A percentile compares a stretch with the other conserved stretches of the same genome.
These are phyloP conservation scores for Allium sativum DNA, from an alignment of 106 monocot genomes.

Conservation along the genomic window DNA sequence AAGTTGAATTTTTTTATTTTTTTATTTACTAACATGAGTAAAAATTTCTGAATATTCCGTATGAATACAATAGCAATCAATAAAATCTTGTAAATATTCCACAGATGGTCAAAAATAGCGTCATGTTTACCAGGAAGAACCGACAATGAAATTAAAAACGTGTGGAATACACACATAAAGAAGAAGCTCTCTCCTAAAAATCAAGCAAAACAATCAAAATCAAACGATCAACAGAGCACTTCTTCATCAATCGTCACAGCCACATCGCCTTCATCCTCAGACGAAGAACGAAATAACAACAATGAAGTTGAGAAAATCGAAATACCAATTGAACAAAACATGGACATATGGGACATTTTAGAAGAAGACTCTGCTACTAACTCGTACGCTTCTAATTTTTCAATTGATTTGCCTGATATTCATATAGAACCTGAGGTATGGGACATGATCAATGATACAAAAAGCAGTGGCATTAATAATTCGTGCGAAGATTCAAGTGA, in stretches of 20 bases:
- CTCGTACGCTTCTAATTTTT: constrained; percentile 20
- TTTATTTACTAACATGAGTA: not conserved
- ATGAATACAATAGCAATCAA: not conserved
- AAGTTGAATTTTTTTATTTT: not conserved
- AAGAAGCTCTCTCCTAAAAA: constrained; percentile 20
- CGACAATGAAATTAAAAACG: constrained; percentile 86
- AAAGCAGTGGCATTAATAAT: not conserved
- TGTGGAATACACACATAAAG: constrained; percentile 88
- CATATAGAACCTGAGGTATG: constrained; percentile 7
- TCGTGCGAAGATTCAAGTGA: not conserved
- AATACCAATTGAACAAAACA: constrained; percentile 15
- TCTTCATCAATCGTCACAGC: constrained; percentile 4
- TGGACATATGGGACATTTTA: constrained; percentile 32
- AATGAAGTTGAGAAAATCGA: constrained; percentile 9
- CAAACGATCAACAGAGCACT: not conserved
- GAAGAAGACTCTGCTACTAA: constrained; percentile 12
- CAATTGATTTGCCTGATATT: constrained; percentile 24
- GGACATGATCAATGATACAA: not conserved
- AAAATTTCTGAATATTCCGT: not conserved
- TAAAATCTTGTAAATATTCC: not conserved
- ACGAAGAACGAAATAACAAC: not conserved
- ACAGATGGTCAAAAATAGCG: constrained; percentile 74
- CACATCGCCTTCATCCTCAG: not conserved
- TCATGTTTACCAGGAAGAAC: constrained; percentile 61
- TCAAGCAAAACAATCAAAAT: not conserved